Conservation (phyloP, 345 rosid species). For the Geranium brycei region DNA sequence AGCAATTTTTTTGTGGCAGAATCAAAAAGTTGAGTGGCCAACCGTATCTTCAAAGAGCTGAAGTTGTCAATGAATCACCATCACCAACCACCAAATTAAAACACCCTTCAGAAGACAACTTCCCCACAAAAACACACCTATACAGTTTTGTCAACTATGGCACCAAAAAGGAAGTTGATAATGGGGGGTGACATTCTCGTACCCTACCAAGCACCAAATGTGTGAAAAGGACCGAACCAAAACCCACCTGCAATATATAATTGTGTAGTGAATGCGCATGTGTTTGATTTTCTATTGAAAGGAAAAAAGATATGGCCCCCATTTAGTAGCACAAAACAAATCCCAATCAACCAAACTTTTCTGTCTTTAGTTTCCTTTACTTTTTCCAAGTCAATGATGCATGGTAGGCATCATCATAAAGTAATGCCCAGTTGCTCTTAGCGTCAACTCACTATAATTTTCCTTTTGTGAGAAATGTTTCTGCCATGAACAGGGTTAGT, state of each 20-base stretch:
- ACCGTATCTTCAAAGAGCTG: too few species aligned
- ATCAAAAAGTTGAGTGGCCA: too few species aligned
- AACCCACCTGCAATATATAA: slow-evolving; percentile 7
- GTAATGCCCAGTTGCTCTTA: background rate
- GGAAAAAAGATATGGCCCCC: slow-evolving; percentile 33
- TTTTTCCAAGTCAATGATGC: slow-evolving; percentile 11
- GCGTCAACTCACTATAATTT: too few species aligned
- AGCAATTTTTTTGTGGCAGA: background rate
- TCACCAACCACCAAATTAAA: too few species aligned
- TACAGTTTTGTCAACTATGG: too few species aligned
- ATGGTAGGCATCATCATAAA: background rate
- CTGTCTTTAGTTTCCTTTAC: background rate
- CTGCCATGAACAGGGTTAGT: too few species aligned
- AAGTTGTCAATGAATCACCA: too few species aligned
- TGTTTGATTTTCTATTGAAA: background rate
- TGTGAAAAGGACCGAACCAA: slow-evolving; percentile 8
- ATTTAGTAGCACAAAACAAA: slow-evolving; percentile 2
- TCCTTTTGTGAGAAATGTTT: background rate
- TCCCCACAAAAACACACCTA: too few species aligned
- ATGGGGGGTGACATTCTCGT: too few species aligned
- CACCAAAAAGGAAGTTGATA: background rate
- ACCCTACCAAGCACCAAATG: slow-evolving; percentile 8
- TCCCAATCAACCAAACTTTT: background rate
- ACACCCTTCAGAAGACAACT: too few species aligned
- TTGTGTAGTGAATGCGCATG: slow-evolving; percentile 3